Conservation (phyloP, 441 rosid species). For the Melastoma candidum region DNA sequence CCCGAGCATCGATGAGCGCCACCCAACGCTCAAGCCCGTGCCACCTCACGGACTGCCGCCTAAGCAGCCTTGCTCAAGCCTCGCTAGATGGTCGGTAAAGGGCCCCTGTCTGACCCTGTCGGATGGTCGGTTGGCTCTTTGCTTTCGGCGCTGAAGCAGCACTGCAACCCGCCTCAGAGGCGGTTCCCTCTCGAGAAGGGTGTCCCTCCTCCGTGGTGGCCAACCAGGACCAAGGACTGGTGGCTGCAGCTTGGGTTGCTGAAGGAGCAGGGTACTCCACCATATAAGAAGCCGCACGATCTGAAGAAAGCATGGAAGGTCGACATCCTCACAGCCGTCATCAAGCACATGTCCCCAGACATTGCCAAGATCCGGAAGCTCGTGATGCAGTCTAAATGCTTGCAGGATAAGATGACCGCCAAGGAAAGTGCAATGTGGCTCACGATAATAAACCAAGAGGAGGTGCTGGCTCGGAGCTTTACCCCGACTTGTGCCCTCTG, state of each 20-base stretch:
- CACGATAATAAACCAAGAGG: constrained; percentile 28
- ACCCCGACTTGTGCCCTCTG: constrained; percentile 10
- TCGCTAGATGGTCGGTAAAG: too few relatives aligned
- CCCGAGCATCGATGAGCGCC: too few relatives aligned
- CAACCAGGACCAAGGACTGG: constrained; percentile 40
- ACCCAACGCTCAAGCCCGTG: too few relatives aligned
- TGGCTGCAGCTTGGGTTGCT: constrained; percentile 56
- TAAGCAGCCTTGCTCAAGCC: too few relatives aligned
- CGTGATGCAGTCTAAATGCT: constrained; percentile 32
- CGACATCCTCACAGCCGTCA: constrained; percentile 43
- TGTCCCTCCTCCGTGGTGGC: constrained; percentile 68
- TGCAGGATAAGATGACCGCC: constrained; percentile 41
- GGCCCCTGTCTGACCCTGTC: too few relatives aligned
- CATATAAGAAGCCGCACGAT: constrained; percentile 56
- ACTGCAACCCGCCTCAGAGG: constrained; percentile 52
- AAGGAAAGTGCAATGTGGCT: constrained; percentile 31
- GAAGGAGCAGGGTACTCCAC: constrained; percentile 50
- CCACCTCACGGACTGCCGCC: too few relatives aligned
- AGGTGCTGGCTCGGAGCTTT: constrained; percentile 15
- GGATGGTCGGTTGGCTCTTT: constrained; percentile 59
- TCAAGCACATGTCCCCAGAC: constrained; percentile 51
- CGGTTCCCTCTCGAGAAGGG: constrained; percentile 46
- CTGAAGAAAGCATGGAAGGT: constrained; percentile 68
- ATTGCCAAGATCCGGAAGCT: constrained; percentile 24
- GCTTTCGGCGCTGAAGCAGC: constrained; percentile 56